Evolutionary conservation across 371 early-diverging fungal genomes (phyloP), one percentile per base, ranked within the genome.

Genomic region (Mucor piriformis): DNA sequence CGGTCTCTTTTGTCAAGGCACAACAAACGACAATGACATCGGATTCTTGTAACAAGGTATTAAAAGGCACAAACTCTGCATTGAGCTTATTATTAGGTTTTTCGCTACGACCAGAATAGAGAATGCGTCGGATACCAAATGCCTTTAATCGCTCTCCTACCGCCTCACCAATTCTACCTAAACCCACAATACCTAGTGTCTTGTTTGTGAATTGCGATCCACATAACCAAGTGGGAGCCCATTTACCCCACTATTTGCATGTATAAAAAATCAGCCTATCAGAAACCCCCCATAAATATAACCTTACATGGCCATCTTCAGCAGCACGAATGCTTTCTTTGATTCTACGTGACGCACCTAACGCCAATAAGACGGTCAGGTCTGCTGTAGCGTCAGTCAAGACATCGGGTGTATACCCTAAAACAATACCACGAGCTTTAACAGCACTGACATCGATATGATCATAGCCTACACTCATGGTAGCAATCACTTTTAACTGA

Each of bases 361-460:
- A 71, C n/a, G 88, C 82, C 50, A 95, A 70, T 15, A 88, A 72
- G 5, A 90, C 80, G 0, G 92, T 88, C 7, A 92, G 72, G 54
- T 95, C 95, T 5, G 95, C 95, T 2, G 90, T 88, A 0, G 94
- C 93, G 61, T 93, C 94, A 0, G 94, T 95, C 44, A 94, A 77
- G 1, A 94, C 93, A 53, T 88, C 92, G 1, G 95, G 93, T 0
- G 95, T 95, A 63, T 89, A 81, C 5, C 95, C 95, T n/a, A 95
- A 64, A 16, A 64, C 55, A 33, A 92, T 69, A 4, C 77, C 78
- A 25, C 79, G 79, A 7, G 66, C 52, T 16, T 80, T 71, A 11
- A 84, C 62, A 6, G 77, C 82, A 3, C 61, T 54, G 0, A 85
- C 59, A 66, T 88, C 86, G 43, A 94, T 83, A 67, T 94, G 95